Evolutionary conservation across 2,329 filamentous ascomycete genomes (phyloP).

Genomic region (Purpureocillium lavendulum): DNA sequence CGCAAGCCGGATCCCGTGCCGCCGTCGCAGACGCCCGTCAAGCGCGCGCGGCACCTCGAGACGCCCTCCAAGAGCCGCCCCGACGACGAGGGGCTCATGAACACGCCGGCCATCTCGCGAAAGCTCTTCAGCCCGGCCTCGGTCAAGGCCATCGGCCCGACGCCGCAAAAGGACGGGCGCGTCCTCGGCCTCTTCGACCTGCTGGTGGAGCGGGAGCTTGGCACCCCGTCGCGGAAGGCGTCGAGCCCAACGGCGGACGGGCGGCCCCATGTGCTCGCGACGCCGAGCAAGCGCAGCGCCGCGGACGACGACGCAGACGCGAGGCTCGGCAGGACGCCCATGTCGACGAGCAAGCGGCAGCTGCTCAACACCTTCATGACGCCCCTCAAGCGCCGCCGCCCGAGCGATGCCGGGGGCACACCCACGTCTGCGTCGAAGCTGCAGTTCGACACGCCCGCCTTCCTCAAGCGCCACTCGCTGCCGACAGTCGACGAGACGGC

Average conservation of each 20-base stretch:
- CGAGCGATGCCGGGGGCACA: conserved; percentile 30
- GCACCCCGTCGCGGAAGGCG: conserved; percentile 39
- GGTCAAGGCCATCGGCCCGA: conserved; percentile 62
- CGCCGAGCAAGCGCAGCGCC: conserved; percentile 35
- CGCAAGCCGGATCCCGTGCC: conserved; percentile 26
- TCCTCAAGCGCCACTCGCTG: conserved; percentile 45
- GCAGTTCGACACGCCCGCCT: conserved; percentile 62
- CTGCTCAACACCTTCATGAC: conserved; percentile 57
- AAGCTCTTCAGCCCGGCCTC: conserved; percentile 52
- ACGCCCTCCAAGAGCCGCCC: conserved; percentile 36
- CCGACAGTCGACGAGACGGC: conserved; percentile 49
- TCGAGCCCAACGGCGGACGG: conserved; percentile 12
- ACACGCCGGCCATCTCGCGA: conserved; percentile 47
- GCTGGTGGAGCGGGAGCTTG: conserved; percentile 41
- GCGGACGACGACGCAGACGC: conserved; percentile 18
- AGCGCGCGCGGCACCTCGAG: conserved; percentile 36
- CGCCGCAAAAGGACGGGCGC: conserved; percentile 69
- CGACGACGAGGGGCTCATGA: conserved; percentile 34
- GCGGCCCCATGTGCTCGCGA: conserved; percentile 23
- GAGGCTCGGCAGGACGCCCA: conserved; percentile 39
- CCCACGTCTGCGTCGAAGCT: conserved; percentile 45
- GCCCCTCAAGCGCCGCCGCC: conserved; percentile 44
- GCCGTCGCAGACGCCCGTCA: conserved; percentile 39
- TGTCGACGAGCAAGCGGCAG: conserved; percentile 50
- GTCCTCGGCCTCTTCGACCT: conserved; percentile 73